Conservation (phyloP, 768 basidiomycete species). For the Boletus rufocinnamomeus region DNA sequence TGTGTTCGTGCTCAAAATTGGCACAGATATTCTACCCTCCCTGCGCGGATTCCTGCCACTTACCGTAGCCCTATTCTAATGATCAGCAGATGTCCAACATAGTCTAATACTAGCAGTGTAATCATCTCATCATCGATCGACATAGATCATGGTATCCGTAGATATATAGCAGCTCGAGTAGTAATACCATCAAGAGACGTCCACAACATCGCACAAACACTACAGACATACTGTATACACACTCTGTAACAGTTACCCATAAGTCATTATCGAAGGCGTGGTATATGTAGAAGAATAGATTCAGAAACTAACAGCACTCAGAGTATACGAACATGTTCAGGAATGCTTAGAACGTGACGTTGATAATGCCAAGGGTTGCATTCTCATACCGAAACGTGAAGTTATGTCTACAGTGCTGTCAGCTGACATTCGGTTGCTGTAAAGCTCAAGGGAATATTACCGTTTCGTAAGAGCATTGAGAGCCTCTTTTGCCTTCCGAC, state of each 20-base stretch:
- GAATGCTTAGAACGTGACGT: conserved; percentile 24
- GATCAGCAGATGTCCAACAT: background rate
- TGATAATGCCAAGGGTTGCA: conserved; percentile 12
- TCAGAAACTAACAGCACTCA: conserved; percentile 1
- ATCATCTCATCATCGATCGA: conserved; percentile 3
- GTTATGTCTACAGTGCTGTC: conserved; percentile 20
- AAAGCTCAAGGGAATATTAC: conserved; percentile 10
- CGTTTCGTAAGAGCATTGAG: conserved; percentile 16
- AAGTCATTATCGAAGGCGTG: conserved; percentile 18
- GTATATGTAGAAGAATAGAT: background rate
- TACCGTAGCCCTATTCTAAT: background rate
- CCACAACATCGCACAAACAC: conserved; percentile 4
- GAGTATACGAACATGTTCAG: background rate
- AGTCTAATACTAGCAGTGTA: background rate
- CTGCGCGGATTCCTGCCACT: background rate
- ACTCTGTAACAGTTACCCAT: conserved; percentile 13
- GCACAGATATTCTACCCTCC: background rate
- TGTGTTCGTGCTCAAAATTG: background rate
- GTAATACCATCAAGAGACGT: conserved; percentile 16
- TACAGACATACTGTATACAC: conserved; percentile 19
- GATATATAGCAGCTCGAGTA: conserved; percentile 8
- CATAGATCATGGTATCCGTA: conserved; percentile 7
- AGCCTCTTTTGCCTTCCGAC: background rate
- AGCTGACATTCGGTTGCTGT: background rate
- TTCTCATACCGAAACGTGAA: background rate